A percentile compares a stretch with the other conserved stretches of the same genome.
Conservation (phyloP, 2,329 filamentous ascomycete species). For the Pseudogymnoascus sp. region DNA sequence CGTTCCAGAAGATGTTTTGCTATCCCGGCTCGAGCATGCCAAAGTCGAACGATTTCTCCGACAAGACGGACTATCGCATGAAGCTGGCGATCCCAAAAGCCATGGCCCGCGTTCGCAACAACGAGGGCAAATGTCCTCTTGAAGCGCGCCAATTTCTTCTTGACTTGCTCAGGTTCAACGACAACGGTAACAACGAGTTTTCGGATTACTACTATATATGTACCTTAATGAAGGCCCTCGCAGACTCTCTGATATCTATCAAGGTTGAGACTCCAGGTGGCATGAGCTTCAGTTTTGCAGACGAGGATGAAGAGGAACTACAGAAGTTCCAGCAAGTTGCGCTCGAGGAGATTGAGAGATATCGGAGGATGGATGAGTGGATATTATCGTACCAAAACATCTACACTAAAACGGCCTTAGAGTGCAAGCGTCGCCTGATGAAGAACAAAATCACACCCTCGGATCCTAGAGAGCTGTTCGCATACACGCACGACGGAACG, state of each 20-base stretch:
- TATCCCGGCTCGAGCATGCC: conserved; percentile 70
- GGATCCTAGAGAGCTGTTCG: conserved; percentile 47
- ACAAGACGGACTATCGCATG: conserved; percentile 76
- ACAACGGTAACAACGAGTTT: conserved; percentile 82
- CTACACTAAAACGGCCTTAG: conserved; percentile 53
- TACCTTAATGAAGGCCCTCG: conserved; percentile 59
- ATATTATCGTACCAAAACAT: conserved; percentile 59
- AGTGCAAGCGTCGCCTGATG: conserved; percentile 55
- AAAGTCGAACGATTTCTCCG: conserved; percentile 81
- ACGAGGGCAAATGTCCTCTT: conserved; percentile 66
- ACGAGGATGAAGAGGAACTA: conserved; percentile 36
- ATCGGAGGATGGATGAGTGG: conserved; percentile 61
- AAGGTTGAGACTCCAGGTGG: conserved; percentile 22
- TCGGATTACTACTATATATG: conserved; percentile 88
- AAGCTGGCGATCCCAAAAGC: conserved; percentile 76
- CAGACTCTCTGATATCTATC: conserved; percentile 47
- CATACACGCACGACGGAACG: conserved; percentile 58
- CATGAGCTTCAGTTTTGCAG: conserved; percentile 32
- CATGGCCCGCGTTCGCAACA: conserved; percentile 69
- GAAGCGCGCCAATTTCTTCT: conserved; percentile 76
- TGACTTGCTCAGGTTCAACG: conserved; percentile 85
- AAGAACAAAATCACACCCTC: conserved; percentile 51
- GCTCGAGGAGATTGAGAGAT: conserved; percentile 58
- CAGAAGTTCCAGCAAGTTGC: conserved; percentile 32
- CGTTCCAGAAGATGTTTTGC: conserved; percentile 85